Conservation (phyloP, 2,329 filamentous ascomycete species). For the Ophiostoma australiae region DNA sequence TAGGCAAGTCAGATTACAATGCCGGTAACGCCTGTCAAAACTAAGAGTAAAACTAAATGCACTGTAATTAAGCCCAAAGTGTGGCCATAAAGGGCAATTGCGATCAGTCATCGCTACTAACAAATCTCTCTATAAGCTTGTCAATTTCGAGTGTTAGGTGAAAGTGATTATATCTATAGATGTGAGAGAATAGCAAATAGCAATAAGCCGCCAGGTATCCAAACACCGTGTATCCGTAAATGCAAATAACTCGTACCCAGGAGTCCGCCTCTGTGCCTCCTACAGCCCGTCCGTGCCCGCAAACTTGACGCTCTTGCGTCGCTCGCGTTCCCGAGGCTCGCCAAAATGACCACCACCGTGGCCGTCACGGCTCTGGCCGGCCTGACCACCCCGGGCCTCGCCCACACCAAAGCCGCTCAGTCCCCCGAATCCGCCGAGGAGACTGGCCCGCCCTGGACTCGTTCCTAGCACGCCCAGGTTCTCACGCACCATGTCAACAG, state of each 20-base stretch:
- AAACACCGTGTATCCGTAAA: conserved; percentile 1
- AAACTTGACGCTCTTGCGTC: conserved; percentile 62
- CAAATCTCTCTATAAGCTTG: too few relatives aligned
- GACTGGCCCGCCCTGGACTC: conserved; percentile 22
- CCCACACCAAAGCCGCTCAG: background rate
- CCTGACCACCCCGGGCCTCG: background rate
- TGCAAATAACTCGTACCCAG: background rate
- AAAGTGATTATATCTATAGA: background rate
- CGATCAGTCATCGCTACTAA: conserved; percentile 16
- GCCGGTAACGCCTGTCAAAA: background rate
- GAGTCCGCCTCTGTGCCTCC: too few relatives aligned
- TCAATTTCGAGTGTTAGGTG: background rate
- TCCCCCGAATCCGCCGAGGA: background rate
- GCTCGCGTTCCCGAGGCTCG: conserved; percentile 44
- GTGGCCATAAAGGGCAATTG: background rate
- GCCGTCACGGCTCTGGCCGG: background rate
- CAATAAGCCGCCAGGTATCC: background rate
- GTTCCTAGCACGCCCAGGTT: conserved; percentile 35
- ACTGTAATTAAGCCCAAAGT: background rate
- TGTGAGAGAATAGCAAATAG: background rate
- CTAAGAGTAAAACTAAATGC: background rate
- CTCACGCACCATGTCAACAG: conserved; percentile 57
- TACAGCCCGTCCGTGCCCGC: conserved; percentile 38
- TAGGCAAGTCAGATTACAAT: background rate
- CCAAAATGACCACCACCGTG: background rate